phyloP scores from a whole-genome alignment of 345 rosid genomes.

The Noccaea bulbosa region DNA sequence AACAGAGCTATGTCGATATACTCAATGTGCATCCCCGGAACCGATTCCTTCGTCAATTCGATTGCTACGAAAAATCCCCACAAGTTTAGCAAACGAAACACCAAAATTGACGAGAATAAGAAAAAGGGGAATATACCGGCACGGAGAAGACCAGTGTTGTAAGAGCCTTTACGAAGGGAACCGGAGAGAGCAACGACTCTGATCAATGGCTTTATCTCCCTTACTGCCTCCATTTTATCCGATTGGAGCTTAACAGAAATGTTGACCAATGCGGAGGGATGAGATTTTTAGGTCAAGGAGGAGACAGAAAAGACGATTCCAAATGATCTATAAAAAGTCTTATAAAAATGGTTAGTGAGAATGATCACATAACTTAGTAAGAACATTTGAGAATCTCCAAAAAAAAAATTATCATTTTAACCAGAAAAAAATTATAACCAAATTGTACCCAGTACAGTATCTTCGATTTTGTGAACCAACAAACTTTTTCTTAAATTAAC shows the following conservation, averaged over 20 bases:
- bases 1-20: slow-evolving; percentile 59
- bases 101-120: not conserved
- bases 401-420: too few species aligned
- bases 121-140: slow-evolving; percentile 47
- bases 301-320: not conserved
- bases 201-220: slow-evolving; percentile 50
- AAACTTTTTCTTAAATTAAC: too few species aligned
- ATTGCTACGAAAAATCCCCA: slow-evolving; percentile 41
- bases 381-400: too few species aligned
- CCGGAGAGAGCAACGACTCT: slow-evolving; percentile 82
- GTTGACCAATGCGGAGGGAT: slow-evolving; percentile 12
- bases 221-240: slow-evolving; percentile 49
- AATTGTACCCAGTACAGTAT: too few species aligned
- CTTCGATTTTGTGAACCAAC: too few species aligned
- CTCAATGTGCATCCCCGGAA: slow-evolving; percentile 58
- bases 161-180: slow-evolving; percentile 75
- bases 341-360: too few species aligned
- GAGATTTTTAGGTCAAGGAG: not conserved
- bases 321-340: too few species aligned
- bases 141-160: slow-evolving; percentile 70
- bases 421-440: too few species aligned
- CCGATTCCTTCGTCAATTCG: slow-evolving; percentile 47
- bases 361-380: too few species aligned
- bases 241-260: not conserved
- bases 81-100: not conserved